These are phyloP conservation scores for Colletotrichum neosansevieriae DNA, from an alignment of 2,329 filamentous ascomycete species.

Conservation along the genomic window DNA sequence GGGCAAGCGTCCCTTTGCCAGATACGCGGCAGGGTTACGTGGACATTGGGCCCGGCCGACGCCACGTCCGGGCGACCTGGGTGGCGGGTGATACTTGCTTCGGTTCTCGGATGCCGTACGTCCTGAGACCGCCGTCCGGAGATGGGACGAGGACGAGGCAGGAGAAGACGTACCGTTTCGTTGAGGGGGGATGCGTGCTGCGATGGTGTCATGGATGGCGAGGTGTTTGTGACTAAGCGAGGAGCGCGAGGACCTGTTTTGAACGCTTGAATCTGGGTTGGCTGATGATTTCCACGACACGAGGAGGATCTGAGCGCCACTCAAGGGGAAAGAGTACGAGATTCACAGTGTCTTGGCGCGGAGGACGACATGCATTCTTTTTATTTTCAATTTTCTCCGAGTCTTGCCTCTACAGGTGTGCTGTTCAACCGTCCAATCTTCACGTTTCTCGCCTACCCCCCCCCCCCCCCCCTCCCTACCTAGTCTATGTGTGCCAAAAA, in stretches of 20 bases:
- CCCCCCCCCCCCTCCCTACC: no score
- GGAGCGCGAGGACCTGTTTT: not conserved
- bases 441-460: not conserved
- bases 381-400: conserved; percentile 17
- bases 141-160: conserved; percentile 23
- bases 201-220: conserved; percentile 28
- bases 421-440: conserved; percentile 25
- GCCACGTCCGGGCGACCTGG: conserved; percentile 27
- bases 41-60: conserved; percentile 27
- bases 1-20: conserved; percentile 31
- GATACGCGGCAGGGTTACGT: conserved; percentile 36
- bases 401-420: conserved; percentile 23
- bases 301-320: not conserved
- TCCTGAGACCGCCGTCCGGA: conserved; percentile 38
- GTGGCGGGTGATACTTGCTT: conserved; percentile 33
- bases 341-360: not conserved
- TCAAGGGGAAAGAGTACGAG: not conserved
- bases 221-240: conserved; percentile 32
- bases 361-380: not conserved
- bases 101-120: conserved; percentile 36
- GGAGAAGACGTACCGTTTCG: conserved; percentile 18
- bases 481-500: conserved; percentile 24
- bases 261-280: not conserved
- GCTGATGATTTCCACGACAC: not conserved
- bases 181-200: conserved; percentile 25